Conservation (phyloP, 148 eudicot species). For the Persicaria tinctoria region DNA sequence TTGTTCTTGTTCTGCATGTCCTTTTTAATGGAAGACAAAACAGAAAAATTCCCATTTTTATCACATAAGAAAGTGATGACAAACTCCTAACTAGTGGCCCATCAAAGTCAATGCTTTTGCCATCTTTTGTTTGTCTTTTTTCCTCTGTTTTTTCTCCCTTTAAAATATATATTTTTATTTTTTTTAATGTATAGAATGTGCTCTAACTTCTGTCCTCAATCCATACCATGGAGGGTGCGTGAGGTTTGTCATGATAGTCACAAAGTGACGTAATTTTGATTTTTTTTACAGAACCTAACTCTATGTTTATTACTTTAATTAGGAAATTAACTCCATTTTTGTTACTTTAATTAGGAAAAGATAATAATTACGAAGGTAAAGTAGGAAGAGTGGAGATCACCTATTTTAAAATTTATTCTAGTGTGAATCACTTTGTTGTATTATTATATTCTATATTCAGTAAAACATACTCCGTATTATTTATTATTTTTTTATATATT, state of each 20-base stretch:
- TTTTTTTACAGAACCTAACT: too few relatives aligned
- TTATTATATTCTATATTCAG: too few relatives aligned
- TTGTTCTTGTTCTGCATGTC: slow-evolving; percentile 11
- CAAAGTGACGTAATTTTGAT: too few relatives aligned
- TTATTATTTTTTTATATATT: too few relatives aligned
- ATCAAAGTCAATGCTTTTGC: slow-evolving; percentile 25
- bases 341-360: too few relatives aligned
- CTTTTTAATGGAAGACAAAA: slow-evolving; percentile 9
- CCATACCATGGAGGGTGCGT: neutral
- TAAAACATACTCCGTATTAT: too few relatives aligned
- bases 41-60: neutral
- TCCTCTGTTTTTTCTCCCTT: neutral
- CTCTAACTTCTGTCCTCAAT: neutral
- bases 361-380: too few relatives aligned
- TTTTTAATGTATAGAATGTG: neutral
- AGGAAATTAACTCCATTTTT: too few relatives aligned
- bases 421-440: too few relatives aligned
- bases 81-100: slow-evolving; percentile 12
- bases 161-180: neutral
- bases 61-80: neutral
- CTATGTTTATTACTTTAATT: too few relatives aligned
- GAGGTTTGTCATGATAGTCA: neutral
- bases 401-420: too few relatives aligned
- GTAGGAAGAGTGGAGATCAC: too few relatives aligned
- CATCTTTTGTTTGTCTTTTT: slow-evolving; percentile 20